Percentiles rank a stretch among this genome's conserved stretches.
Evolutionary conservation across 2,329 filamentous ascomycete genomes (phyloP).

Genomic region (Chaetomiaceae sp.): DNA sequence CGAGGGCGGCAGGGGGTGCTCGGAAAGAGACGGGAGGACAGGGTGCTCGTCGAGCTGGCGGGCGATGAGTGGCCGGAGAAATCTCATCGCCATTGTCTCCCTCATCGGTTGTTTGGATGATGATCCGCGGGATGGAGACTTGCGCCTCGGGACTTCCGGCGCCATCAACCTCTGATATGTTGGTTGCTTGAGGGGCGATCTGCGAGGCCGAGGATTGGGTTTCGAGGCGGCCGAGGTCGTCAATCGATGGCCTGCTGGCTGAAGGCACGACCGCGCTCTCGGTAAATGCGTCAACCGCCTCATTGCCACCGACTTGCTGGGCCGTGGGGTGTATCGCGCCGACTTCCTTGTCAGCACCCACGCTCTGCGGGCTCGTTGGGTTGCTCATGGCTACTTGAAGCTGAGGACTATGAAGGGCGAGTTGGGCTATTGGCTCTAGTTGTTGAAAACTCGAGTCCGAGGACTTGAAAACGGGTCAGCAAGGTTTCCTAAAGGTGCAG

Average conservation of each 20-base stretch:
- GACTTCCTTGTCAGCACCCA: conserved; percentile 5
- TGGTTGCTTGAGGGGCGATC: background rate
- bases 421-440: background rate
- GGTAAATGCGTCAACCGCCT: conserved; percentile 7
- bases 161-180: background rate
- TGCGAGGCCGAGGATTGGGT: background rate
- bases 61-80: background rate
- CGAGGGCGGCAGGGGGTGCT: background rate
- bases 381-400: background rate
- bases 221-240: background rate
- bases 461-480: background rate
- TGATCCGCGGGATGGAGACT: background rate
- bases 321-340: no score
- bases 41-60: background rate
- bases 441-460: background rate
- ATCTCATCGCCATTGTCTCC: background rate
- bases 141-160: background rate
- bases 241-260: background rate
- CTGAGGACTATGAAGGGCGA: background rate
- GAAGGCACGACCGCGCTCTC: background rate
- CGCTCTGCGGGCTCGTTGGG: background rate
- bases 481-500: background rate
- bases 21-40: background rate
- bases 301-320: no score
- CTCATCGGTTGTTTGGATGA: background rate